Base-by-base conservation (phyloP, 768 basidiomycete species). In the Leccinum subgranulosum region DNA sequence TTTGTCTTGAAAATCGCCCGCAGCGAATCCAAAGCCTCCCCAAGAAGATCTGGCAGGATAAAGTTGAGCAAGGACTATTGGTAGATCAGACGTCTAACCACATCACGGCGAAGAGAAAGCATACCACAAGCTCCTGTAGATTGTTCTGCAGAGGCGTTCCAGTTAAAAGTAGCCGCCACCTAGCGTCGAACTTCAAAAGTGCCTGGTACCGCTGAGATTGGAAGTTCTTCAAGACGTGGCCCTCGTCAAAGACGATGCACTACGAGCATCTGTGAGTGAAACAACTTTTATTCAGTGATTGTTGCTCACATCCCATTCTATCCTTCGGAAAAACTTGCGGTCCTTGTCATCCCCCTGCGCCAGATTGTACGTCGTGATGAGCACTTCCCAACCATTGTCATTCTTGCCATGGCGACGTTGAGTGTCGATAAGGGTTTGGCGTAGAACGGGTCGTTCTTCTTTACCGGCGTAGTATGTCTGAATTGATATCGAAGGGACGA, bases 1-100 rank as follows among this genome's bases (percentile, higher is more conserved):
- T 92, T 93, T 36, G 92, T 92, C 72, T 97, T 98, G 83, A 99
- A 99, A 62, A 99, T 96, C 7, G 94, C 89, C 14, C 94, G 86
- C 17, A 99, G 78, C 6, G 87, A 84, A 27, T 84, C 86, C 67
- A 94, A 78, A 6, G 90, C 82, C 36, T 82, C 85, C 21, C 82
- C 82, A 70, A 99, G 96, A 66, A 92, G 86, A 51, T 92, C 84
- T 9, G 96, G 94, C 45, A 98, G 81, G 68, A 98, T 98, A 77
- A 99, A 99, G 73, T 97, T 97, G 79, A 99, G 88, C 66, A 99
- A 76, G 6, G 97, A 98, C 95, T 98, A 23, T 17, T 2, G 27
- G 9, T 2, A 46, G 3, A 49, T 67, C 53, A 67, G 60, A 45
- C 21, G 28, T 50, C 28, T 36, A 29, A n/a, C 54, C 27, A 27